Percentiles rank a stretch among this genome's conserved stretches.
Conservation (phyloP, 164 flowering plant species). For the Vitis rupestris region DNA sequence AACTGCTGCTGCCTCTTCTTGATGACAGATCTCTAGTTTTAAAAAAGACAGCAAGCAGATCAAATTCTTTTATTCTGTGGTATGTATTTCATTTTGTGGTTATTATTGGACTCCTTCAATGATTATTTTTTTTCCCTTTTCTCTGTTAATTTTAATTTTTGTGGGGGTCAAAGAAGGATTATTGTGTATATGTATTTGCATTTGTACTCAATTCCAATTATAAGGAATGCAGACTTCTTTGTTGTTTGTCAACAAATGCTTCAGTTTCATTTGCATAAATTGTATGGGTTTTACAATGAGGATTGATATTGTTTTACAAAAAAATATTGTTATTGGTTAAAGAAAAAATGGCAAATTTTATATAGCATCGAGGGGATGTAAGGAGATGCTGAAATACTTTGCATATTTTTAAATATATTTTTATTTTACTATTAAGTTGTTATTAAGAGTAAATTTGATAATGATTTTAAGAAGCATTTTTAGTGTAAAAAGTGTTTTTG, state of each 20-base stretch:
- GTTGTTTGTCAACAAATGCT: slow-evolving; percentile 7
- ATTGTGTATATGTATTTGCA: slow-evolving; percentile 28
- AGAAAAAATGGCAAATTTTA: too few species aligned
- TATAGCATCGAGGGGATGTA: too few species aligned
- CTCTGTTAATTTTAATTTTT: neutral
- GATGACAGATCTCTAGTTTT: slow-evolving; percentile 16
- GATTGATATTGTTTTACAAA: neutral
- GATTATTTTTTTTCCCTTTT: slow-evolving; percentile 1
- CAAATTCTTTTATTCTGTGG: slow-evolving; percentile 54
- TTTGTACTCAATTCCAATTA: slow-evolving; percentile 17
- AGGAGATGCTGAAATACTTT: too few species aligned
- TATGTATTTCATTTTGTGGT: slow-evolving; percentile 19
- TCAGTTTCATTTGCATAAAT: neutral
- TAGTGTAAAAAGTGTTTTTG: too few species aligned
- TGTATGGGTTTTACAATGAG: too few species aligned
- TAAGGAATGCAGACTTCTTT: slow-evolving; percentile 17
- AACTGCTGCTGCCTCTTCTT: slow-evolving; percentile 29
- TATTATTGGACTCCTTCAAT: neutral
- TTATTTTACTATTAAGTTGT: too few species aligned
- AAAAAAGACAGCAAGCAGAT: slow-evolving; percentile 23
- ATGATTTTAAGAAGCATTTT: too few species aligned
- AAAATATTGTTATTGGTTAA: neutral
- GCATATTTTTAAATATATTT: too few species aligned
- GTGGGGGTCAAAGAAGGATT: neutral
- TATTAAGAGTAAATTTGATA: too few species aligned